phyloP scores from a whole-genome alignment of 768 basidiomycete genomes.

The Hygrophorus pudorinus region DNA sequence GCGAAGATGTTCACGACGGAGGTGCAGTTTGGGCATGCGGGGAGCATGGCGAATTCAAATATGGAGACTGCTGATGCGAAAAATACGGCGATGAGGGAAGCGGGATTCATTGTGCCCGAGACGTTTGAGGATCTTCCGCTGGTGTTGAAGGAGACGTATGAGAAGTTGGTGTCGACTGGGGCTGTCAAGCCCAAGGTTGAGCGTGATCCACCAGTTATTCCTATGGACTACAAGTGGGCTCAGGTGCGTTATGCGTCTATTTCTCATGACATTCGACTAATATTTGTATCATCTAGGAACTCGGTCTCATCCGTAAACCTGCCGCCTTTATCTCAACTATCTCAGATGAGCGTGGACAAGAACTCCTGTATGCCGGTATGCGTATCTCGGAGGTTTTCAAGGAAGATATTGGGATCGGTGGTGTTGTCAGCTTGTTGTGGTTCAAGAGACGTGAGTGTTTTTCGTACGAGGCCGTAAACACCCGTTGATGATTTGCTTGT shows the following conservation, averaged over 20 bases:
- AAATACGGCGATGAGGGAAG: constrained; percentile 90
- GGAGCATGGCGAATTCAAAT: constrained; percentile 96
- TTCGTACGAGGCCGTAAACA: constrained; percentile 2
- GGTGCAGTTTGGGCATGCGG: constrained; percentile 99
- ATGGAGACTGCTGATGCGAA: constrained; percentile 97
- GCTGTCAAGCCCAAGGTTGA: constrained; percentile 62
- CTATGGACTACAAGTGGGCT: constrained; percentile 99
- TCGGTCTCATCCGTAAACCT: constrained; percentile 96
- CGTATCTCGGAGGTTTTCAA: constrained; percentile 98
- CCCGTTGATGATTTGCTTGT: not conserved
- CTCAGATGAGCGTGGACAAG: constrained; percentile 98
- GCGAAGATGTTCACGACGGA: constrained; percentile 99
- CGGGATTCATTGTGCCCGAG: constrained; percentile 93
- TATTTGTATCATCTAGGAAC: constrained; percentile 35
- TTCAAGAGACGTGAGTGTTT: constrained; percentile 74
- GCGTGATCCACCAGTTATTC: constrained; percentile 87
- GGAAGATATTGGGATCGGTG: constrained; percentile 93
- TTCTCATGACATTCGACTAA: not conserved
- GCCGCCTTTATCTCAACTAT: constrained; percentile 99
- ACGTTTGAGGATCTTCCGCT: constrained; percentile 95
- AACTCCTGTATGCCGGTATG: constrained; percentile 98
- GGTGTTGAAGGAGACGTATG: constrained; percentile 78
- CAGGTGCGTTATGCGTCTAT: constrained; percentile 30
- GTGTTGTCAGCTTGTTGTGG: constrained; percentile 94
- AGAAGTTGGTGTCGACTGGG: constrained; percentile 64